phyloP scores from a whole-genome alignment of 2,329 filamentous ascomycete genomes.

The Fusarium miscanthi region DNA sequence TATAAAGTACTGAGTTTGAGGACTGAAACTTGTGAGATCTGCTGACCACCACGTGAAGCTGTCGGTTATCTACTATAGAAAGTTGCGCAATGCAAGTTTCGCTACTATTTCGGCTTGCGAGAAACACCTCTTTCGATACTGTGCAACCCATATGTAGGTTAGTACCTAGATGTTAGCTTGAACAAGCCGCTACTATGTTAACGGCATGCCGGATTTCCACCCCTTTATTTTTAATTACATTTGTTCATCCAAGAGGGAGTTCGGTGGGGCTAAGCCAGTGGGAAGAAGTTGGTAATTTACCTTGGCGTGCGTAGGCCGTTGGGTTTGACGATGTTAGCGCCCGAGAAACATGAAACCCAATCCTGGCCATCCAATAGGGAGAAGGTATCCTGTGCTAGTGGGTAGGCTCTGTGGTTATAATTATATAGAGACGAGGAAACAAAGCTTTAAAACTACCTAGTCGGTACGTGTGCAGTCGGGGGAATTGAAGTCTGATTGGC shows the following conservation, averaged over 20 bases:
- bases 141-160: background rate
- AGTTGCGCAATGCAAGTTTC: background rate
- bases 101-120: background rate
- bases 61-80: background rate
- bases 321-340: constrained; percentile 42
- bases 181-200: background rate
- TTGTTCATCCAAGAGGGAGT: background rate
- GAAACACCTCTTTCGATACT: background rate
- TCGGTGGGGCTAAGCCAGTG: constrained; percentile 23
- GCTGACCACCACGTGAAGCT: background rate
- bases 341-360: constrained; percentile 45
- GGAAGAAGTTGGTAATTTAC: constrained; percentile 14
- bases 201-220: background rate
- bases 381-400: background rate
- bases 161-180: background rate
- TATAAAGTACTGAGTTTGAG: background rate
- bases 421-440: background rate
- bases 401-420: background rate
- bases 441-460: background rate
- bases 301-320: constrained; percentile 38
- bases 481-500: background rate
- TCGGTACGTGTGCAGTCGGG: background rate
- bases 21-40: background rate
- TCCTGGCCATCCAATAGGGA: constrained; percentile 14
- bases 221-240: constrained; percentile 20